Evolutionary conservation across 2,329 filamentous ascomycete species (phyloP).

Genomic region (Westerdykella sp.): DNA sequence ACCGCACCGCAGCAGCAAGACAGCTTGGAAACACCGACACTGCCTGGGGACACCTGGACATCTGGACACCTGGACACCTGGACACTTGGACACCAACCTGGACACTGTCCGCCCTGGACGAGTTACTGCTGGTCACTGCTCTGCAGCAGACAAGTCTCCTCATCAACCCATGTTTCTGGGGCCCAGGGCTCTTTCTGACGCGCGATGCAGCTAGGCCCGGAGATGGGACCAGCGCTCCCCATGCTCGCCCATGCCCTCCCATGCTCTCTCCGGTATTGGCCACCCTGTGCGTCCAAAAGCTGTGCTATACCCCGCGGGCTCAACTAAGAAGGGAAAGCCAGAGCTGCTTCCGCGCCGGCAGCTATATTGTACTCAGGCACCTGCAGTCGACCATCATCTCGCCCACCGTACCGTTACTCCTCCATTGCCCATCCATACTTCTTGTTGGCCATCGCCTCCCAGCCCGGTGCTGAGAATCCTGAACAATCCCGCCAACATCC

Average conservation of each 20-base stretch:
- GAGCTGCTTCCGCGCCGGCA: constrained; percentile 17
- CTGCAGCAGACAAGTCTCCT: too few species aligned
- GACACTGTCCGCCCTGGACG: too few species aligned
- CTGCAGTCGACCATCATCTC: constrained; percentile 18
- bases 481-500: constrained; percentile 3
- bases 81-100: too few species aligned
- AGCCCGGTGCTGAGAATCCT: constrained; percentile 22
- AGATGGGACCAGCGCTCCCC: constrained; percentile 21
- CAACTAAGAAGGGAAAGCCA: constrained; percentile 29
- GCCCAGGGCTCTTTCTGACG: constrained; percentile 30
- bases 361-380: constrained; percentile 35
- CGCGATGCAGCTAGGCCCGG: constrained; percentile 31
- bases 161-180: constrained; percentile 13
- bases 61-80: too few species aligned
- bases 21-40: too few species aligned
- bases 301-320: constrained; percentile 32
- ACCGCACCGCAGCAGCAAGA: too few species aligned
- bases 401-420: background rate
- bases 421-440: constrained; percentile 1
- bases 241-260: constrained; percentile 5
- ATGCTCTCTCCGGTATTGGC: constrained; percentile 31
- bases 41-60: too few species aligned
- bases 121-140: too few species aligned
- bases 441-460: constrained; percentile 24
- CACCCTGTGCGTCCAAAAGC: constrained; percentile 27